These are phyloP conservation scores for Tolypocladium ophioglossoides DNA, from an alignment of 2,329 filamentous ascomycete species.

Conservation along the genomic window DNA sequence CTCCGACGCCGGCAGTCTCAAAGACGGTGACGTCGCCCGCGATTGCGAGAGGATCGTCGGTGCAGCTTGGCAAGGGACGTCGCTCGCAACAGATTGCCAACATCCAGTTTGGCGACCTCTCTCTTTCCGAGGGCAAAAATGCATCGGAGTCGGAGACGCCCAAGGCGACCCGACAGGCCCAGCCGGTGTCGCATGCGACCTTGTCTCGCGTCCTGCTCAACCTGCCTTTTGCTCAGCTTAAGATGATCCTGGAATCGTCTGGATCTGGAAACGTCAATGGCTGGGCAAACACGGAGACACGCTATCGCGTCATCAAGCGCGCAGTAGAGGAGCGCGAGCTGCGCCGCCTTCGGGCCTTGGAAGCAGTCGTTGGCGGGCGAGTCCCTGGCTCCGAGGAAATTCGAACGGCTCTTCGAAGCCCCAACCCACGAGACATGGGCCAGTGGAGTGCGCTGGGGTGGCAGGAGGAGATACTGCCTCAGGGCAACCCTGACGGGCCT, in stretches of 20 bases:
- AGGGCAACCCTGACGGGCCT: conserved; percentile 29
- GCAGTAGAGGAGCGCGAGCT: conserved; percentile 48
- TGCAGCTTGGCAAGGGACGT: conserved; percentile 24
- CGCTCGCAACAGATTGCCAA: conserved; percentile 44
- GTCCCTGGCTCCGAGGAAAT: conserved; percentile 25
- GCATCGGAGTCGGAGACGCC: conserved; percentile 19
- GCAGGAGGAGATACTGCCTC: conserved; percentile 31
- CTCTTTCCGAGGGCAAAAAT: conserved; percentile 20
- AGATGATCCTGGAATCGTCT: conserved; percentile 51
- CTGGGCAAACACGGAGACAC: conserved; percentile 36
- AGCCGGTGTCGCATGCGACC: conserved; percentile 29
- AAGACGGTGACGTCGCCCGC: conserved; percentile 8
- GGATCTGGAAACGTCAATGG: conserved; percentile 40
- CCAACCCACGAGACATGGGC: conserved; percentile 27
- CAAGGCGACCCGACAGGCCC: conserved; percentile 13
- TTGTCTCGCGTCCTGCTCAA: conserved; percentile 61
- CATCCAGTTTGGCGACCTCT: conserved; percentile 63
- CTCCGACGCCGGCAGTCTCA: conserved; percentile 4
- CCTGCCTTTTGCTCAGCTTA: conserved; percentile 56
- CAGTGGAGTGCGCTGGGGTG: conserved; percentile 38
- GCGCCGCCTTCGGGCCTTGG: conserved; percentile 36
- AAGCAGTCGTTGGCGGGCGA: conserved; percentile 26
- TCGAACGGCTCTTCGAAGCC: conserved; percentile 23
- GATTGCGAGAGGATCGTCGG: conserved; percentile 26
- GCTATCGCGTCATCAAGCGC: conserved; percentile 36